phyloP scores from a whole-genome alignment of 352 stramenopile genomes.

The Globisporangium spiculum region DNA sequence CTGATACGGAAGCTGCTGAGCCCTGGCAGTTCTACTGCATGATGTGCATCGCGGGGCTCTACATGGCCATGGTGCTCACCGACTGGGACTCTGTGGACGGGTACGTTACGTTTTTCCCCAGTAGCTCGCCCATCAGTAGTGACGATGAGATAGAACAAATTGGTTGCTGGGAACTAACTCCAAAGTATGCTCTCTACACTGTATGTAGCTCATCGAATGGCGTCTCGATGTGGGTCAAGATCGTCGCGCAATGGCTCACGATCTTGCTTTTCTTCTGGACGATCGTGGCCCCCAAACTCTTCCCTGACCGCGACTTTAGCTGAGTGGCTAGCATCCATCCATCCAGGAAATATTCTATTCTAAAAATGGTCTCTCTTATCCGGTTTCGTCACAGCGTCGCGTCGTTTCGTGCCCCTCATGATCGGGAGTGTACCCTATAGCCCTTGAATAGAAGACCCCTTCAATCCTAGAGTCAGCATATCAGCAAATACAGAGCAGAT shows the following conservation, averaged over 20 bases:
- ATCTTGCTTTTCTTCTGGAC: conserved; percentile 95
- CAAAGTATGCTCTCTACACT: background rate
- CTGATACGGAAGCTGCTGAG: conserved; percentile 42
- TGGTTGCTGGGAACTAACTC: background rate
- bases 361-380: background rate
- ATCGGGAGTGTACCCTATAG: background rate
- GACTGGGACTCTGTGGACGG: conserved; percentile 90
- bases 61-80: conserved; percentile 95
- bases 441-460: background rate
- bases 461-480: conserved; percentile 3
- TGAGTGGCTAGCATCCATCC: background rate
- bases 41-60: conserved; percentile 89
- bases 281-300: conserved; percentile 91
- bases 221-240: conserved; percentile 96
- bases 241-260: conserved; percentile 92
- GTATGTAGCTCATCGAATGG: conserved; percentile 42
- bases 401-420: background rate
- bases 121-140: background rate
- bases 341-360: background rate
- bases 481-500: background rate
- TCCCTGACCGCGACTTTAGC: conserved; percentile 92
- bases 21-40: conserved; percentile 94
- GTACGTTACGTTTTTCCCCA: conserved; percentile 20
- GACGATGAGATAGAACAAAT: too few species aligned
- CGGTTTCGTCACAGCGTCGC: background rate